A percentile compares a stretch with the other conserved stretches of the same genome.
Evolutionary conservation across 441 rosid genomes (phyloP).

Genomic region (Aleurites moluccanus): DNA sequence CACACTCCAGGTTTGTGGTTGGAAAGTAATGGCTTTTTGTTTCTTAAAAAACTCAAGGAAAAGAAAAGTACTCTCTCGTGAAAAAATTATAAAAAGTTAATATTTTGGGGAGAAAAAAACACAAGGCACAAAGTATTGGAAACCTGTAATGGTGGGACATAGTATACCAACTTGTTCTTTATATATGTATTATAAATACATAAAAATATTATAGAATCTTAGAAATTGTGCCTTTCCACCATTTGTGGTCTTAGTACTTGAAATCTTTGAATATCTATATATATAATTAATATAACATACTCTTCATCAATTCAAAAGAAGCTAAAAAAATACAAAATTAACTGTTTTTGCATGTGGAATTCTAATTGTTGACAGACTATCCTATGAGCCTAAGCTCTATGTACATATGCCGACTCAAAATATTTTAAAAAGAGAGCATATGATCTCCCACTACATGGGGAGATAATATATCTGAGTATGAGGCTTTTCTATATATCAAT

Average conservation of each 20-base stretch:
- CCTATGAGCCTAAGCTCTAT: too few species aligned
- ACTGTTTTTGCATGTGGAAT: neutral
- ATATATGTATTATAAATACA: too few species aligned
- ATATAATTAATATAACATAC: too few species aligned
- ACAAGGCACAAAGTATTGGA: neutral
- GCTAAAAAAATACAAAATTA: too few species aligned
- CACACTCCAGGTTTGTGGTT: neutral
- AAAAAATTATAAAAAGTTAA: too few species aligned
- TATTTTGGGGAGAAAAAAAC: neutral
- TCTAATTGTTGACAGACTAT: neutral
- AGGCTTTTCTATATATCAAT: too few species aligned
- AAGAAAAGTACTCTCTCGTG: too few species aligned
- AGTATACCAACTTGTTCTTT: slow-evolving; percentile 6
- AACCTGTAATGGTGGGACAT: slow-evolving; percentile 10
- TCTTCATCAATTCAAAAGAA: too few species aligned
- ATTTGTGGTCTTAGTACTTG: neutral
- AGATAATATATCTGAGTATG: too few species aligned
- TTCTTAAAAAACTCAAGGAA: too few species aligned
- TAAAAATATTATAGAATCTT: neutral
- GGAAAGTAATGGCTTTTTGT: slow-evolving; percentile 3
- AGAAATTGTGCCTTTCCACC: neutral
- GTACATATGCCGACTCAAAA: neutral
- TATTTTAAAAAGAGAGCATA: neutral
- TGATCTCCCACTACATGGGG: neutral
- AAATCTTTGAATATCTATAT: neutral